Conservation (phyloP, 495 filamentous ascomycete genomes). For the Lepidopterella palustris region DNA sequence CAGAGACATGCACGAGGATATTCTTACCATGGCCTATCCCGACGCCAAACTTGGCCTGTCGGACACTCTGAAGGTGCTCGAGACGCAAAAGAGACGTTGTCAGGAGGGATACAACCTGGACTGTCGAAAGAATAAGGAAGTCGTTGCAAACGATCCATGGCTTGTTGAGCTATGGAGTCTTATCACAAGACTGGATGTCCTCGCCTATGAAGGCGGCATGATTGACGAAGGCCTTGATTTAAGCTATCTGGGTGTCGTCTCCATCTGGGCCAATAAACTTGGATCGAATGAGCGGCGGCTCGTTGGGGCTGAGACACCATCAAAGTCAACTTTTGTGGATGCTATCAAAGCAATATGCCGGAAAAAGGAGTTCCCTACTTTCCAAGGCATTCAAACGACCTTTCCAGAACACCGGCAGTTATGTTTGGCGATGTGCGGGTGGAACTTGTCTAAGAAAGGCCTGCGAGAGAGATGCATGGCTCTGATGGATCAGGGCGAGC, state of each 20-base stretch:
- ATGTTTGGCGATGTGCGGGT: conserved; percentile 72
- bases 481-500: conserved; percentile 56
- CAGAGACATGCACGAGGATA: conserved; percentile 25
- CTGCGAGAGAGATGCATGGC: conserved; percentile 49
- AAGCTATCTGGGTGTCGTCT: conserved; percentile 75
- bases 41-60: conserved; percentile 26
- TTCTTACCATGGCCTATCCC: conserved; percentile 37
- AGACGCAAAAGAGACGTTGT: conserved; percentile 47
- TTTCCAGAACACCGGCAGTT: conserved; percentile 69
- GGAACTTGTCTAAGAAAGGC: conserved; percentile 56
- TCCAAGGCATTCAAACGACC: conserved; percentile 50
- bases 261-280: conserved; percentile 71
- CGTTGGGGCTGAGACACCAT: conserved; percentile 19
- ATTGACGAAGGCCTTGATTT: conserved; percentile 67
- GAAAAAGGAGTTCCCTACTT: conserved; percentile 43
- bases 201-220: conserved; percentile 64
- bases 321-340: conserved; percentile 36
- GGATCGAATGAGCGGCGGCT: conserved; percentile 42
- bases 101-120: conserved; percentile 76
- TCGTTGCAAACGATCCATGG: conserved; percentile 66
- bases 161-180: conserved; percentile 65
- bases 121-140: conserved; percentile 56
- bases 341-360: conserved; percentile 48
- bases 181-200: conserved; percentile 29
- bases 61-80: conserved; percentile 23